These are phyloP conservation scores for Zizania latifolia DNA, from an alignment of 176 grass and related monocot genomes.

Conservation along the genomic window DNA sequence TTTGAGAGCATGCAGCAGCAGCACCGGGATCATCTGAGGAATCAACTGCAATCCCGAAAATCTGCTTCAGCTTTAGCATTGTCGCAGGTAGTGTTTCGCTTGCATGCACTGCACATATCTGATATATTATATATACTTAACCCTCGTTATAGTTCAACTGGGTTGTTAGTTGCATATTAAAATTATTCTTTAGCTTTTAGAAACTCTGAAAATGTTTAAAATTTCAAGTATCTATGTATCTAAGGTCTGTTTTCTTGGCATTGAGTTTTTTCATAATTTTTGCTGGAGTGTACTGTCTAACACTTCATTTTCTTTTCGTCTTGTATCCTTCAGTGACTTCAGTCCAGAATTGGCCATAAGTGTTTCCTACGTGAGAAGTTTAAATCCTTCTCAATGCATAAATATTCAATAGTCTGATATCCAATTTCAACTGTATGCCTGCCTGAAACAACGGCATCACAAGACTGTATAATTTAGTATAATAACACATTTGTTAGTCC, in stretches of 20 bases:
- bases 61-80: constrained; percentile 32
- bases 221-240: background rate
- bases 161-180: background rate
- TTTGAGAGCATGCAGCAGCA: constrained; percentile 65
- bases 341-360: background rate
- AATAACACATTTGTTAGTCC: background rate
- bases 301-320: background rate
- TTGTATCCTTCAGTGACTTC: background rate
- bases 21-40: constrained; percentile 58
- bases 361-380: background rate
- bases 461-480: background rate
- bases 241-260: background rate
- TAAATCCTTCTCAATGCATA: background rate
- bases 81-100: constrained; percentile 38
- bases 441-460: background rate
- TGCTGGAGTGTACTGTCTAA: background rate
- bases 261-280: background rate
- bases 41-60: constrained; percentile 42
- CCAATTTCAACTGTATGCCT: background rate
- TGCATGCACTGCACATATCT: constrained; percentile 16
- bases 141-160: background rate
- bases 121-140: background rate
- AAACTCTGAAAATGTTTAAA: background rate
- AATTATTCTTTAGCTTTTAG: background rate
- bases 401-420: background rate